Evolutionary conservation across 805 yeast species (phyloP), one percentile per base, ranked within the genome.

Genomic region (Novakomyces olei): DNA sequence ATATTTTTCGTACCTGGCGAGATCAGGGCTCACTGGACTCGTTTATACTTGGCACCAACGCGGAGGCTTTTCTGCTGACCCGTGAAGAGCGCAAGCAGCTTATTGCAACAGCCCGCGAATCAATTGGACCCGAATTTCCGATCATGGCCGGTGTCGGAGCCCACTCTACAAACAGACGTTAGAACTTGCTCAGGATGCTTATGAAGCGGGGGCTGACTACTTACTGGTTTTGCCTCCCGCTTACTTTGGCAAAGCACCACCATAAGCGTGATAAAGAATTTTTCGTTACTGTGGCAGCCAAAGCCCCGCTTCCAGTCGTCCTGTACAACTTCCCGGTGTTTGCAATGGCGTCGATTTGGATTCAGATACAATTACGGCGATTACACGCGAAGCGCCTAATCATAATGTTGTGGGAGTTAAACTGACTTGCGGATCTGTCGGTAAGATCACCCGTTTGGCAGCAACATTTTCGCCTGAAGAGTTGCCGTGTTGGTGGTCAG

Each of bases 11-110:
- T 55, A 43, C 44, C 49, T 66, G 29, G 46, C 56, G 27, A 43
- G 52, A 15, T 53, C 49, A 36, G 70, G 71, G 6, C 58, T 65
- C 36, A 40, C 46, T 29, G 72, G 72, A 16, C 46, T 60, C 3
- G 65, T 63, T n/a, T 9, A 41, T 64, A 5, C 51, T 63, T 44
- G 72, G 72, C 4, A 61, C 69, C 23, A 66, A 69, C 10, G 72
- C 72, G 25, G 72, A 66, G 44, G 60, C 61, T 37, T 61, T 63
- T 25, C 68, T 64, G 40, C 47, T 65, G 40, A 56, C 68, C 7
- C 50, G 57, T 34, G 39, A 44, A 27, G 72, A 66, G 48, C 53
- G 71, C 39, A 38, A 33, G 25, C 39, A 30, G 25, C 37, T 46
- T 17, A 38, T 43, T 28, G 28, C 44, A 12, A 44, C 43, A 14